A percentile compares a stretch with the other conserved stretches of the same genome.
These are phyloP conservation scores for Brassica juncea DNA, from an alignment of 345 rosid species.

Conservation along the genomic window DNA sequence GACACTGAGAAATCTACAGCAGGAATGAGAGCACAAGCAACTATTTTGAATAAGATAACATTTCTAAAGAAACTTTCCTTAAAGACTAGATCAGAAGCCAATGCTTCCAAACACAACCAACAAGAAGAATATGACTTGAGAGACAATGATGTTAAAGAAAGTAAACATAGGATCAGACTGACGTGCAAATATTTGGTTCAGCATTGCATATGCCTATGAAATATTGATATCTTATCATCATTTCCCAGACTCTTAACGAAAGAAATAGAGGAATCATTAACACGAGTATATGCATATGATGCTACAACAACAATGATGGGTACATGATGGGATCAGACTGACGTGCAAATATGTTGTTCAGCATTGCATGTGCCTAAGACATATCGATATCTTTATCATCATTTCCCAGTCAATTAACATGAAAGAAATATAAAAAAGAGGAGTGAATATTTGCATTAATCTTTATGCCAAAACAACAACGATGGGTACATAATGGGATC, in stretches of 20 bases:
- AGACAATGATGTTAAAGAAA: not conserved
- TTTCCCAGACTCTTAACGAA: conserved; percentile 35
- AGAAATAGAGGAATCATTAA: not conserved
- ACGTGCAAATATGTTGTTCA: conserved; percentile 62
- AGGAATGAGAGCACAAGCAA: not conserved
- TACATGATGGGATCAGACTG: conserved; percentile 55
- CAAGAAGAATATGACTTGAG: not conserved
- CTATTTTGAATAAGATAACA: not conserved
- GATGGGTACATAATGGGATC: conserved; percentile 38
- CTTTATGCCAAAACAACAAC: not conserved
- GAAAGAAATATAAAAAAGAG: not conserved
- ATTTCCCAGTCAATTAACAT: conserved; percentile 40
- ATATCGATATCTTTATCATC: conserved; percentile 45
- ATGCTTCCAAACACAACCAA: not conserved
- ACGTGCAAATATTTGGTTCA: conserved; percentile 63
- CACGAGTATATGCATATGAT: not conserved
- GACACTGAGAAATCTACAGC: not conserved
- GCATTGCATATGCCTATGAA: conserved; percentile 49
- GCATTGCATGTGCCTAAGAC: conserved; percentile 49
- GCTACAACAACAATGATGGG: not conserved
- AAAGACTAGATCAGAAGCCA: not conserved
- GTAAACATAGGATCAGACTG: conserved; percentile 51
- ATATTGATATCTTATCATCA: conserved; percentile 47
- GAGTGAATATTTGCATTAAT: not conserved
- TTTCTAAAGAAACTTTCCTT: not conserved